Evolutionary conservation across 106 monocot species (phyloP), one percentile per base, ranked within the genome.

Genomic region (Gastrodia elata): DNA sequence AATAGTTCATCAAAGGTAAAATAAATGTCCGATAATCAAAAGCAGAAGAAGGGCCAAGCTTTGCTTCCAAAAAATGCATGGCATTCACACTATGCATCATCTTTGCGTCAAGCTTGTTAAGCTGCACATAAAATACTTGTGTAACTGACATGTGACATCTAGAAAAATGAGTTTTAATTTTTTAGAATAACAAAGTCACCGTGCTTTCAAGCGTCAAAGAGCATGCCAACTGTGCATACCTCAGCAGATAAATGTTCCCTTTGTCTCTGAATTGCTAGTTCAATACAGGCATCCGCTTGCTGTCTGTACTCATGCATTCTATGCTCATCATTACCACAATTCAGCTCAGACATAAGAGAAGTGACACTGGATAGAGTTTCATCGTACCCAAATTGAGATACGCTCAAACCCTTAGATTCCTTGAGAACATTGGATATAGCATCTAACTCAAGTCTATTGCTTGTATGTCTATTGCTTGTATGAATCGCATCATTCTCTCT

Each of bases 51-150:
- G 85, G 79, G 43, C 92, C 89, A 68, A 96, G 85, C 78, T 88
- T 96, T 33, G 14, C 70, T 76, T 96, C 87, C 77, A 92, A 75
- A 64, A 84, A 86, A 40, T 86, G 86, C 74, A 92, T 82, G 71
- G 39, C 84, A 71, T 74, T 74, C 0, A 87, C 28, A 76, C 59
- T 89, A 32, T 82, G 58, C 92, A 96, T 72, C 37, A 96, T 92
- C 79, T 77, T 89, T 71, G 87, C 85, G 84, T 96, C 96, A 65
- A 84, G 79, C 82, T 92, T 96, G 83, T 80, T 83, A 68, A 89
- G 83, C 96, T 96, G 79, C 39, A 88, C 65, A 27, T 9, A 74
- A 32, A 46, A 71, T 40, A 57, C 39, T 18, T 2, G 61, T 26
- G 8, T 36, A 37, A 38, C 37, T 5, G 6, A 14, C 16, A 35